Evolutionary conservation across 1,284 basidiomycete species (phyloP).

Genomic region (Vanrija sp.): DNA sequence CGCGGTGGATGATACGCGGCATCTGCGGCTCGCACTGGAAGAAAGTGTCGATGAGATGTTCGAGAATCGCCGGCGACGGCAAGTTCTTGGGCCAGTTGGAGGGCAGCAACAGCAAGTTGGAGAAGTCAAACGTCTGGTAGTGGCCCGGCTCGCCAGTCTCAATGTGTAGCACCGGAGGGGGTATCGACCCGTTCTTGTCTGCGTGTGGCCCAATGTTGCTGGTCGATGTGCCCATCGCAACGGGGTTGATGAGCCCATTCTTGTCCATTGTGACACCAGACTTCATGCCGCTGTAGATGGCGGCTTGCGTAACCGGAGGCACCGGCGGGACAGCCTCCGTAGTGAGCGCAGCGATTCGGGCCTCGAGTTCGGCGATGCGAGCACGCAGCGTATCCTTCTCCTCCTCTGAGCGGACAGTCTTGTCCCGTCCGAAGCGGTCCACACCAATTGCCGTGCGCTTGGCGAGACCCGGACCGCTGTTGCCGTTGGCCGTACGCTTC

Average conservation of each 20-base stretch:
- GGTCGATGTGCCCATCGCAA: background rate
- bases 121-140: conserved; percentile 25
- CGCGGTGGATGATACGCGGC: conserved; percentile 45
- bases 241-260: background rate
- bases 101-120: conserved; percentile 33
- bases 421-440: conserved; percentile 18
- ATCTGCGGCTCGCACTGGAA: conserved; percentile 43
- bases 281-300: too few relatives aligned
- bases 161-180: background rate
- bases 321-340: conserved; percentile 4
- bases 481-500: conserved; percentile 2
- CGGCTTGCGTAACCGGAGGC: background rate
- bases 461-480: background rate
- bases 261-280: background rate
- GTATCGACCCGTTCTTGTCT: background rate
- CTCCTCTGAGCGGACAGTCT: conserved; percentile 23
- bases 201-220: background rate
- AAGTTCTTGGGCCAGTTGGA: conserved; percentile 40
- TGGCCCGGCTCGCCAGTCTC: conserved; percentile 11
- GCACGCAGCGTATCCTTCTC: conserved; percentile 28
- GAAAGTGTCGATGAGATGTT: conserved; percentile 46
- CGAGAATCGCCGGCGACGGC: conserved; percentile 38
- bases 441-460: conserved; percentile 11
- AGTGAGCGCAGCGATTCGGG: conserved; percentile 24
- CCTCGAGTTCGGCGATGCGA: conserved; percentile 39